Evolutionary conservation across 768 basidiomycete genomes (phyloP).

Genomic region (Termitomyces sp.): DNA sequence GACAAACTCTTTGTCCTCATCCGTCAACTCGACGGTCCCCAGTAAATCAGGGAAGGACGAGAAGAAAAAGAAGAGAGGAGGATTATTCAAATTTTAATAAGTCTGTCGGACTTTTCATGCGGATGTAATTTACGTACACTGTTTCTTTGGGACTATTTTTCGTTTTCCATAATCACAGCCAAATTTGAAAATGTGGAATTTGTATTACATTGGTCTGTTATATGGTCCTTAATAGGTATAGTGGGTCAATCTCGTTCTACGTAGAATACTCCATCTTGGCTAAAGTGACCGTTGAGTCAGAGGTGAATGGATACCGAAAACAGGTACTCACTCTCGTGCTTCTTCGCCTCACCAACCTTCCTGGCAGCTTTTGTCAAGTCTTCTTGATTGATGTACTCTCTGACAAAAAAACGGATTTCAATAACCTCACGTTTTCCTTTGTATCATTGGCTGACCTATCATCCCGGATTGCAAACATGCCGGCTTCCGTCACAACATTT

Average conservation of each 20-base stretch:
- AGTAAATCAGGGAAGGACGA: slow-evolving; percentile 36
- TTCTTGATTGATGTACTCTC: slow-evolving; percentile 90
- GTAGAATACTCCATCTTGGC: slow-evolving; percentile 52
- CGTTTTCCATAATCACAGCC: not conserved
- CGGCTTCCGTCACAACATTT: slow-evolving; percentile 92
- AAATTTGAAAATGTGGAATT: not conserved
- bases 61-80: slow-evolving; percentile 76
- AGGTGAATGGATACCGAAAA: not conserved
- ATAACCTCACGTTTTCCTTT: not conserved
- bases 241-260: slow-evolving; percentile 17
- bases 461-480: slow-evolving; percentile 98
- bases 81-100: slow-evolving; percentile 63
- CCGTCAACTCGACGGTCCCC: slow-evolving; percentile 28
- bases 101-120: slow-evolving; percentile 3
- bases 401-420: slow-evolving; percentile 18
- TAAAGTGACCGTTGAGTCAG: slow-evolving; percentile 13
- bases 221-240: slow-evolving; percentile 3
- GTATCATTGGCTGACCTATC: slow-evolving; percentile 55
- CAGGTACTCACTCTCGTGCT: slow-evolving; percentile 80
- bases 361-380: slow-evolving; percentile 94
- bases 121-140: slow-evolving; percentile 14
- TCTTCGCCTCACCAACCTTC: slow-evolving; percentile 95
- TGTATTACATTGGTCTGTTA: not conserved
- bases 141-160: slow-evolving; percentile 14
- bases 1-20: slow-evolving; percentile 45